Percentiles rank a stretch among this genome's conserved stretches.
Evolutionary conservation across 169 alveolate species (phyloP).

Genomic region (Hepatocystis sp.): DNA sequence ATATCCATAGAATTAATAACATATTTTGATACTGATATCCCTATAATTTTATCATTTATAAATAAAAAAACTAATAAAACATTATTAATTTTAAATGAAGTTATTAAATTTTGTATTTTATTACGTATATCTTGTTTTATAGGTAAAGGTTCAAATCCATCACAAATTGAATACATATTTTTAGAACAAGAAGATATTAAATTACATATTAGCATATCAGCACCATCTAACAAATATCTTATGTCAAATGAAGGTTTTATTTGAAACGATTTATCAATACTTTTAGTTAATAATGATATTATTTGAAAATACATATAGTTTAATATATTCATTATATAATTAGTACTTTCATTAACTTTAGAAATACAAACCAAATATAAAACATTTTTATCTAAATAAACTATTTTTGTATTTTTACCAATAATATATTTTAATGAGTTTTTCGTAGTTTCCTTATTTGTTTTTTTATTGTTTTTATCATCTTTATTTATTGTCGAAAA

Average conservation of each 20-base stretch:
- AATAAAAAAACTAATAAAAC: constrained; percentile 80
- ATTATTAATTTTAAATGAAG: constrained; percentile 76
- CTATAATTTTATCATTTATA: constrained; percentile 81
- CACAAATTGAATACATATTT: constrained; percentile 76
- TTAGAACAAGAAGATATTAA: constrained; percentile 64
- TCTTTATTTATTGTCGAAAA: constrained; percentile 64
- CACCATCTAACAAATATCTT: constrained; percentile 83
- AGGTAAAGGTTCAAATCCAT: constrained; percentile 84
- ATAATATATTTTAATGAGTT: constrained; percentile 77
- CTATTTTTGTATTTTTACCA: constrained; percentile 82
- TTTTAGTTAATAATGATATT: constrained; percentile 86
- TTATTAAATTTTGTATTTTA: constrained; percentile 75
- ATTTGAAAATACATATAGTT: constrained; percentile 84
- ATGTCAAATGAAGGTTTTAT: constrained; percentile 82
- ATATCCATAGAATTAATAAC: constrained; percentile 85
- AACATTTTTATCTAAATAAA: constrained; percentile 85
- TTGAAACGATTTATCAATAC: constrained; percentile 84
- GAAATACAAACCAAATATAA: constrained; percentile 84
- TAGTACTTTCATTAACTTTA: constrained; percentile 78
- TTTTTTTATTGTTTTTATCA: constrained; percentile 25
- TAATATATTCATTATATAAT: constrained; percentile 77
- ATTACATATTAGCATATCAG: constrained; percentile 74
- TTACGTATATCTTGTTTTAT: constrained; percentile 79
- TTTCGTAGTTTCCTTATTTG: constrained; percentile 14
- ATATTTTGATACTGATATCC: constrained; percentile 79